These are phyloP conservation scores for Aspergillus melleus DNA, from an alignment of 2,329 filamentous ascomycete species.

Conservation along the genomic window DNA sequence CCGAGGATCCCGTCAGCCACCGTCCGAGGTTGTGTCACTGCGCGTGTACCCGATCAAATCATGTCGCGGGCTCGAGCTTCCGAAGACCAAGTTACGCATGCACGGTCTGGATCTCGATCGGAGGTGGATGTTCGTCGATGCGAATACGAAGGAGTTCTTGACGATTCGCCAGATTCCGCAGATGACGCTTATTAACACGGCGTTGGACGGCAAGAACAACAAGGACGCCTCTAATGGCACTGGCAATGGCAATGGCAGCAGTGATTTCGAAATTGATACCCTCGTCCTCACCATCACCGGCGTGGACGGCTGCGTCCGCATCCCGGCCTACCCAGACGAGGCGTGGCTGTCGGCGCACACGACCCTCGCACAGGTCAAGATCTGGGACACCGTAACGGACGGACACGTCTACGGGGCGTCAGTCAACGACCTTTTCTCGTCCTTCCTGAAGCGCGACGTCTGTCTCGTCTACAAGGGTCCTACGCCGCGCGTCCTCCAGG, in stretches of 20 bases:
- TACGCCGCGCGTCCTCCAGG: slow-evolving; percentile 53
- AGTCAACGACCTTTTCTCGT: slow-evolving; percentile 55
- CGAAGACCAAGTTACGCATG: slow-evolving; percentile 52
- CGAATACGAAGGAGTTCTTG: slow-evolving; percentile 55
- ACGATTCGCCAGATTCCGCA: slow-evolving; percentile 62
- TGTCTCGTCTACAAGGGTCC: slow-evolving; percentile 64
- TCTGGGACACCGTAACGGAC: slow-evolving; percentile 62
- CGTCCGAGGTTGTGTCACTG: slow-evolving; percentile 41
- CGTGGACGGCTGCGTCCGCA: slow-evolving; percentile 45
- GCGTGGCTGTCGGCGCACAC: slow-evolving; percentile 59
- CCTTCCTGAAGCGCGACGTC: slow-evolving; percentile 58
- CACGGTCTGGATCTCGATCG: slow-evolving; percentile 63
- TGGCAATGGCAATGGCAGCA: too few relatives aligned
- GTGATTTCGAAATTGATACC: slow-evolving; percentile 36
- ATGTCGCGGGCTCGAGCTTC: slow-evolving; percentile 61
- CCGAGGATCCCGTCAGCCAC: slow-evolving; percentile 16
- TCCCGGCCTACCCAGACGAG: slow-evolving; percentile 56
- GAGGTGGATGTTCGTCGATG: slow-evolving; percentile 66
- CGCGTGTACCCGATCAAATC: slow-evolving; percentile 67
- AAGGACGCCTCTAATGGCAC: too few relatives aligned
- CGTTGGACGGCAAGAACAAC: slow-evolving; percentile 36
- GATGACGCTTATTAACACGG: slow-evolving; percentile 64
- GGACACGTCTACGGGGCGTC: slow-evolving; percentile 54
- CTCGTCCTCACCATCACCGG: slow-evolving; percentile 51
- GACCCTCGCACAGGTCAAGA: slow-evolving; percentile 49